Evolutionary conservation across 805 yeast genomes (phyloP).

Genomic region (Candida dendrica): DNA sequence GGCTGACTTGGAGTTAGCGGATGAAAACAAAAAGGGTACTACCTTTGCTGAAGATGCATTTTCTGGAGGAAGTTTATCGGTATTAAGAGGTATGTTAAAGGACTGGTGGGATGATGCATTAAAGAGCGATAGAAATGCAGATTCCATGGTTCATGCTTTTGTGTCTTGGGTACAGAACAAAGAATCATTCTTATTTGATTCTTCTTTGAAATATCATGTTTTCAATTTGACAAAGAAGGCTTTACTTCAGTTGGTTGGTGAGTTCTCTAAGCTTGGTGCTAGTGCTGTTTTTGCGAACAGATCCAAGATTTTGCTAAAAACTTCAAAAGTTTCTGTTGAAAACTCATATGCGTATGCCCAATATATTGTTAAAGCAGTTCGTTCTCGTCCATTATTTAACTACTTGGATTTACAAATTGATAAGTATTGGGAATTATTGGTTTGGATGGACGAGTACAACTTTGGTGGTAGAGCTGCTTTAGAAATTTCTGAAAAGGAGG

Average conservation of each 20-base stretch:
- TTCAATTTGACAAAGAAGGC: constrained; percentile 82
- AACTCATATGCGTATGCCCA: constrained; percentile 89
- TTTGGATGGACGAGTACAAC: constrained; percentile 93
- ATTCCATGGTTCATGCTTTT: constrained; percentile 72
- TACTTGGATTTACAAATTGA: constrained; percentile 68
- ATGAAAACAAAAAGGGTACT: constrained; percentile 19
- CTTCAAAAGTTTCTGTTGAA: constrained; percentile 71
- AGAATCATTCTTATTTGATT: constrained; percentile 67
- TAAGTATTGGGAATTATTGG: constrained; percentile 84
- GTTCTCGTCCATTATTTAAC: constrained; percentile 76
- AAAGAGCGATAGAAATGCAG: constrained; percentile 62
- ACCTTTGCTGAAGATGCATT: constrained; percentile 77
- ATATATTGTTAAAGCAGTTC: constrained; percentile 66
- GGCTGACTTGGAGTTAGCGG: constrained; percentile 39
- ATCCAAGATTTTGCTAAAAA: constrained; percentile 63
- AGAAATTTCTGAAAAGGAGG: constrained; percentile 27
- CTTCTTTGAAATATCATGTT: constrained; percentile 75
- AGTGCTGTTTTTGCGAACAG: constrained; percentile 73
- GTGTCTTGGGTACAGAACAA: constrained; percentile 82
- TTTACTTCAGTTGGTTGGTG: constrained; percentile 70
- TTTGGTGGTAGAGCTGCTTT: constrained; percentile 63
- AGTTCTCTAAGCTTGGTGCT: constrained; percentile 75
- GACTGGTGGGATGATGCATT: constrained; percentile 93
- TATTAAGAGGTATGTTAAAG: constrained; percentile 68
- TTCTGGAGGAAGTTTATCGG: constrained; percentile 63